These are phyloP conservation scores for Euphorbia schlechtendalii DNA, from an alignment of 441 rosid species.

Conservation along the genomic window DNA sequence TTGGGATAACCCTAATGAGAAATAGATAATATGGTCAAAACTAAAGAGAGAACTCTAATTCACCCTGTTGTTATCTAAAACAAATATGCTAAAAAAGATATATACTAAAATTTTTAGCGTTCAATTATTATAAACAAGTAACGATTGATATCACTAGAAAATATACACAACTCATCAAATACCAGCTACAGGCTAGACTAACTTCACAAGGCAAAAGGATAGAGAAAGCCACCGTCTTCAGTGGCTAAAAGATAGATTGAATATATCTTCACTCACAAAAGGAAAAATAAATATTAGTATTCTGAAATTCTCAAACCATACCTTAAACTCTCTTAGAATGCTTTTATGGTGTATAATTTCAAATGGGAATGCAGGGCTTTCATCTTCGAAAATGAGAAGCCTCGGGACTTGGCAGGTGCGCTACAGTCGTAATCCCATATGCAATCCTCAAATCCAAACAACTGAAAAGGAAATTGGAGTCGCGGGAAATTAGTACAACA, in stretches of 20 bases:
- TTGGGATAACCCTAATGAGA: no score
- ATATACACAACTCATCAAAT: slow-evolving; percentile 27
- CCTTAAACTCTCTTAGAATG: slow-evolving; percentile 13
- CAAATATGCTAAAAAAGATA: no score
- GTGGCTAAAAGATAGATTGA: slow-evolving; percentile 9
- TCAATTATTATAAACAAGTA: slow-evolving; percentile 13
- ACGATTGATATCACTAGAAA: slow-evolving; percentile 9
- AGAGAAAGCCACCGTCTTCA: slow-evolving; percentile 14
- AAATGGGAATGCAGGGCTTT: background rate
- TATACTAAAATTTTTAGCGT: no score
- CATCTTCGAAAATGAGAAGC: slow-evolving; percentile 4
- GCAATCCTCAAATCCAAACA: slow-evolving; percentile 18
- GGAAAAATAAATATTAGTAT: slow-evolving; percentile 3
- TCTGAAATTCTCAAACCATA: slow-evolving; percentile 19
- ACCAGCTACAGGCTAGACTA: slow-evolving; percentile 18
- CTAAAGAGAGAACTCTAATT: no score
- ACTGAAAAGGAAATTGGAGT: background rate
- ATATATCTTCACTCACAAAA: slow-evolving; percentile 20
- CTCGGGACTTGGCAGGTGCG: slow-evolving; percentile 7
- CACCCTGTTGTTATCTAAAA: no score
- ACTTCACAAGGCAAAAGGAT: slow-evolving; percentile 7
- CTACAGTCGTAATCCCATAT: slow-evolving; percentile 8
- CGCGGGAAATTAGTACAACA: background rate
- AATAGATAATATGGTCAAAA: no score
- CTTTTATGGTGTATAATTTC: slow-evolving; percentile 4